These are phyloP conservation scores for Syncephalastrum racemosum DNA, from an alignment of 371 early-diverging fungal genomes.

Conservation along the genomic window DNA sequence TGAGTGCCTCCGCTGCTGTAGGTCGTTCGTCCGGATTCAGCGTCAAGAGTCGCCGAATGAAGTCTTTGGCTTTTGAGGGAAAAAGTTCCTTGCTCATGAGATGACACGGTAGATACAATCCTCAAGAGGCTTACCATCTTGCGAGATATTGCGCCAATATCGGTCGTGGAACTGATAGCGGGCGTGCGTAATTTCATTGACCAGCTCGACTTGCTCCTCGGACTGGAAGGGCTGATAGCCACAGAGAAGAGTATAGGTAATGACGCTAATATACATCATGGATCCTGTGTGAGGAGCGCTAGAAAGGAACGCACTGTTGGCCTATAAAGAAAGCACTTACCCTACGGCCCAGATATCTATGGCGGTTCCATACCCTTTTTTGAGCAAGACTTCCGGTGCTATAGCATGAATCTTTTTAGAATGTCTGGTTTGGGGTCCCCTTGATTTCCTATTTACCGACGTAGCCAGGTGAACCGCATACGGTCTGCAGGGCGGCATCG, in stretches of 20 bases:
- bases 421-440: not conserved
- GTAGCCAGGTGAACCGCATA: slow-evolving; percentile 64
- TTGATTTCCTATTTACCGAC: slow-evolving; percentile 22
- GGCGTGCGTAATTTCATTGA: slow-evolving; percentile 62
- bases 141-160: slow-evolving; percentile 77
- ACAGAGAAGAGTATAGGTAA: slow-evolving; percentile 31
- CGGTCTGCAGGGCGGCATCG: slow-evolving; percentile 48
- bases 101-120: not conserved
- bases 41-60: slow-evolving; percentile 74
- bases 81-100: not conserved
- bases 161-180: slow-evolving; percentile 73
- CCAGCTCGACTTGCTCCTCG: slow-evolving; percentile 57
- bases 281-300: slow-evolving; percentile 62
- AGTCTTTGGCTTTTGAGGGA: slow-evolving; percentile 72
- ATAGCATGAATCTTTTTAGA: slow-evolving; percentile 9
- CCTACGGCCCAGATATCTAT: slow-evolving; percentile 85
- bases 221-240: slow-evolving; percentile 75
- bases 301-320: not conserved
- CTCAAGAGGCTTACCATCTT: slow-evolving; percentile 42
- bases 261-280: slow-evolving; percentile 50
- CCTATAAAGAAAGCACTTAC: slow-evolving; percentile 25
- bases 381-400: slow-evolving; percentile 83
- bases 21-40: slow-evolving; percentile 70
- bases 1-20: slow-evolving; percentile 78
- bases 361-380: slow-evolving; percentile 69